These are phyloP conservation scores for Candida ulmi DNA, from an alignment of 805 yeast species.

Conservation along the genomic window DNA sequence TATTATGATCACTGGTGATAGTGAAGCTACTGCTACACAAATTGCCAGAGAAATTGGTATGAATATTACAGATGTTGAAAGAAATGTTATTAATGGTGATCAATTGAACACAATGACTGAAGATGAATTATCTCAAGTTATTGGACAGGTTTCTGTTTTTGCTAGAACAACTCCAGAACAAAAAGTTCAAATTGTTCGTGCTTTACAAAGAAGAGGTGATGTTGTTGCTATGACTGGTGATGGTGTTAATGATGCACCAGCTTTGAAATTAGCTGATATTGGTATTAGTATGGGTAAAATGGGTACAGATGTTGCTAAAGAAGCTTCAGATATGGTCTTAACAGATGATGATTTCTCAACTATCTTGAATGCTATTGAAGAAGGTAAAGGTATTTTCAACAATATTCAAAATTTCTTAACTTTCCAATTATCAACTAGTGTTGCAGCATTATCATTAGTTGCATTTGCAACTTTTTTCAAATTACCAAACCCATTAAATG, in stretches of 20 bases:
- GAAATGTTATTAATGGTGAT: conserved; percentile 80
- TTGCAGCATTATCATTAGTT: conserved; percentile 87
- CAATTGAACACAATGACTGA: conserved; percentile 71
- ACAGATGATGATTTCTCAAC: conserved; percentile 97
- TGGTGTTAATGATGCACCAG: conserved; percentile 99
- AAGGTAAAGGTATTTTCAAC: conserved; percentile 95
- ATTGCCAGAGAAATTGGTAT: conserved; percentile 89
- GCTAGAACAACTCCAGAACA: conserved; percentile 96
- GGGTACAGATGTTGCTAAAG: conserved; percentile 98
- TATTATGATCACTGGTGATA: conserved; percentile 97
- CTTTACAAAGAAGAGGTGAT: conserved; percentile 85
- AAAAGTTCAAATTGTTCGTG: conserved; percentile 83
- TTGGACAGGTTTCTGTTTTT: conserved; percentile 79
- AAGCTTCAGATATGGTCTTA: conserved; percentile 95
- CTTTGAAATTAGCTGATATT: conserved; percentile 89
- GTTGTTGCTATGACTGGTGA: conserved; percentile 99
- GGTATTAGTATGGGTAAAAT: conserved; percentile 91
- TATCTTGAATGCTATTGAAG: conserved; percentile 87
- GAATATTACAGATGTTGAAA: conserved; percentile 58
- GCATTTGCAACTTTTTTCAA: conserved; percentile 84
- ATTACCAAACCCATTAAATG: conserved; percentile 90
- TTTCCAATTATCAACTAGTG: conserved; percentile 92
- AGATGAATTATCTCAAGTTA: conserved; percentile 66
- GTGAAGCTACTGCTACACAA: conserved; percentile 78
- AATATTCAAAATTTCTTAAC: conserved; percentile 93